Conservation (phyloP, 2,329 filamentous ascomycete genomes). For the Hirsutella thompsonii region DNA sequence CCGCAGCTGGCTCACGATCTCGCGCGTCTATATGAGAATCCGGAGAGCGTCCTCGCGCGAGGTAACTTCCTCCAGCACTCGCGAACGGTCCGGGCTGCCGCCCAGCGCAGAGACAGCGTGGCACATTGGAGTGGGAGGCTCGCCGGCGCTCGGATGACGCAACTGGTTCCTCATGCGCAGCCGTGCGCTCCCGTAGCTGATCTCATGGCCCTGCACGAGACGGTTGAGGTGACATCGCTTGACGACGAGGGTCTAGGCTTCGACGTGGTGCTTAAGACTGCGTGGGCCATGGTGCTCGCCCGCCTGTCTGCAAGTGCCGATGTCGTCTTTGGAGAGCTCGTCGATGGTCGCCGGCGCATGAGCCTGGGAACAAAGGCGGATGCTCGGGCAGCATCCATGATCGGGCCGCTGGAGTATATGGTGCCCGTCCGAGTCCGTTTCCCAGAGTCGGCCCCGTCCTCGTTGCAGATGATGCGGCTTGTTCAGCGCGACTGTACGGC, state of each 20-base stretch:
- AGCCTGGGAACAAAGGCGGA: constrained; percentile 14
- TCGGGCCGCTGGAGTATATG: constrained; percentile 33
- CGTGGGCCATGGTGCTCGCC: constrained; percentile 43
- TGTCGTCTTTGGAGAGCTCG: constrained; percentile 42
- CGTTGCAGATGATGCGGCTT: constrained; percentile 33
- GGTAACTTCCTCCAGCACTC: constrained; percentile 36
- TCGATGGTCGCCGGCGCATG: constrained; percentile 34
- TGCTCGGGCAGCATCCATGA: constrained; percentile 19
- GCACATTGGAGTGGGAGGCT: constrained; percentile 33
- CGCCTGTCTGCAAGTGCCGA: constrained; percentile 34
- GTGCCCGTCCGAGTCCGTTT: constrained; percentile 36
- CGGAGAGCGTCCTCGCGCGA: constrained; percentile 18
- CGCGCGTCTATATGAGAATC: constrained; percentile 28
- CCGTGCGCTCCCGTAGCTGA: constrained; percentile 25
- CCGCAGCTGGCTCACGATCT: constrained; percentile 35
- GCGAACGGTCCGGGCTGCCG: constrained; percentile 21
- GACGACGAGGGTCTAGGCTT: constrained; percentile 31
- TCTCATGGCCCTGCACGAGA: constrained; percentile 25
- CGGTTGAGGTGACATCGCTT: constrained; percentile 26
- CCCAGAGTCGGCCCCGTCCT: constrained; percentile 27
- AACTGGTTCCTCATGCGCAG: constrained; percentile 26
- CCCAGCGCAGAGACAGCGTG: constrained; percentile 22
- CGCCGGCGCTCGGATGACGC: constrained; percentile 32
- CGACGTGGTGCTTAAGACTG: constrained; percentile 41
- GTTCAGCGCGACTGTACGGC: constrained; percentile 36